Percentiles rank a stretch among this genome's conserved stretches.
Conservation (phyloP, 1,284 basidiomycete species). For the Chalciporus sp. region DNA sequence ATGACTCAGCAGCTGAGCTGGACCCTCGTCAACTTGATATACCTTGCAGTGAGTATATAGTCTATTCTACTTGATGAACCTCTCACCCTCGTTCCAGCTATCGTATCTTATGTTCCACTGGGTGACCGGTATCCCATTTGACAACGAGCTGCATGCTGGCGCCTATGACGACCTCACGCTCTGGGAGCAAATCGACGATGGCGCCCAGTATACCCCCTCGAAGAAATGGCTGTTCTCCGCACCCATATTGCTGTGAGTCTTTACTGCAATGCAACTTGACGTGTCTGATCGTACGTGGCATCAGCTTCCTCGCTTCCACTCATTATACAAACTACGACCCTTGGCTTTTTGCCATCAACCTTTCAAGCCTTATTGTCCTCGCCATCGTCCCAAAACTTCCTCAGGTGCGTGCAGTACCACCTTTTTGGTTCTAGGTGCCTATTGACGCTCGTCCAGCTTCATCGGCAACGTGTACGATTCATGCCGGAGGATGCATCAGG, state of each 20-base stretch:
- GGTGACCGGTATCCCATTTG: conserved; percentile 96
- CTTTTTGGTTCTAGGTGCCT: conserved; percentile 6
- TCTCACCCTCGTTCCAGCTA: conserved; percentile 53
- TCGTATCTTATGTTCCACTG: conserved; percentile 99
- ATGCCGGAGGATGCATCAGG: conserved; percentile 63
- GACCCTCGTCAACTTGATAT: conserved; percentile 93
- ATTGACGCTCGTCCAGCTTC: conserved; percentile 53
- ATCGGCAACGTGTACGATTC: conserved; percentile 79
- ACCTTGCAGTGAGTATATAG: conserved; percentile 76
- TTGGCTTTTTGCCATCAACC: conserved; percentile 90
- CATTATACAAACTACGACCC: conserved; percentile 98
- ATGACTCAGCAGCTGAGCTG: conserved; percentile 95
- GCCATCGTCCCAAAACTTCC: conserved; percentile 97
- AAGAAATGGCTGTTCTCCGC: conserved; percentile 97
- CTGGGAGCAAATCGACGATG: conserved; percentile 99
- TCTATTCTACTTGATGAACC: background rate
- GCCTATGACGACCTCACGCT: conserved; percentile 97
- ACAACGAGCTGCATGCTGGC: conserved; percentile 83
- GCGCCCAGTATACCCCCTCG: conserved; percentile 96
- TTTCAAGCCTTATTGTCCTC: conserved; percentile 75
- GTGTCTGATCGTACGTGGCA: background rate
- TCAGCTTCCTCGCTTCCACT: conserved; percentile 93
- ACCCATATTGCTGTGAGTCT: conserved; percentile 85
- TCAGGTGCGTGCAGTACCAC: conserved; percentile 51
- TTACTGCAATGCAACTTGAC: conserved; percentile 1